Evolutionary conservation across 2,329 filamentous ascomycete species (phyloP).

Genomic region (Diplodia sapinea): DNA sequence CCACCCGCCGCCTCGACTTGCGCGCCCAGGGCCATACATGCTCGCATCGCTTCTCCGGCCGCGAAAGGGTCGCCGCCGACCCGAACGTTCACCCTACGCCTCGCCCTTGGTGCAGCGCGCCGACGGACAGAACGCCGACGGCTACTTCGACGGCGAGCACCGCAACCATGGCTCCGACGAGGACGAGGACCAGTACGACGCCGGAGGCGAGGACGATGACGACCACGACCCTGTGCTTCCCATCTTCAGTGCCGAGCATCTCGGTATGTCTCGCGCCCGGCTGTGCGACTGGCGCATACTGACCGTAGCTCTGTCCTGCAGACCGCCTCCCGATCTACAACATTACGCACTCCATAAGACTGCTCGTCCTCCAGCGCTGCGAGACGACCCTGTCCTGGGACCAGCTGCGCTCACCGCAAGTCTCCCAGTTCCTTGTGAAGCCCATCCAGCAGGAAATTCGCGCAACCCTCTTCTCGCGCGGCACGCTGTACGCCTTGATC

Average conservation of each 20-base stretch:
- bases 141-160: constrained; percentile 34
- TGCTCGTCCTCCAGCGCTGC: constrained; percentile 81
- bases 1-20: constrained; percentile 25
- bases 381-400: constrained; percentile 96
- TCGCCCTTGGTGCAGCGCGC: constrained; percentile 38
- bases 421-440: constrained; percentile 94
- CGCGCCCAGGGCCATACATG: constrained; percentile 39
- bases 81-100: constrained; percentile 47
- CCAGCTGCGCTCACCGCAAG: constrained; percentile 90
- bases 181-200: constrained; percentile 41
- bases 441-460: constrained; percentile 92
- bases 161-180: constrained; percentile 35
- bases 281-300: constrained; percentile 34
- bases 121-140: constrained; percentile 38
- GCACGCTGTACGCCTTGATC: constrained; percentile 87
- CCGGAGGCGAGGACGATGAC: constrained; percentile 38
- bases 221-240: constrained; percentile 47
- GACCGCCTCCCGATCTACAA: constrained; percentile 88
- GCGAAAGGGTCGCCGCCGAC: constrained; percentile 38
- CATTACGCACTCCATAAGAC: constrained; percentile 86
- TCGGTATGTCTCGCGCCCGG: constrained; percentile 40
- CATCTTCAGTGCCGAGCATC: constrained; percentile 46
- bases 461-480: constrained; percentile 80
- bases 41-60: constrained; percentile 47
- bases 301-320: constrained; percentile 46